Evolutionary conservation across 148 eudicot genomes (phyloP).

Genomic region (Camellia sinensis): DNA sequence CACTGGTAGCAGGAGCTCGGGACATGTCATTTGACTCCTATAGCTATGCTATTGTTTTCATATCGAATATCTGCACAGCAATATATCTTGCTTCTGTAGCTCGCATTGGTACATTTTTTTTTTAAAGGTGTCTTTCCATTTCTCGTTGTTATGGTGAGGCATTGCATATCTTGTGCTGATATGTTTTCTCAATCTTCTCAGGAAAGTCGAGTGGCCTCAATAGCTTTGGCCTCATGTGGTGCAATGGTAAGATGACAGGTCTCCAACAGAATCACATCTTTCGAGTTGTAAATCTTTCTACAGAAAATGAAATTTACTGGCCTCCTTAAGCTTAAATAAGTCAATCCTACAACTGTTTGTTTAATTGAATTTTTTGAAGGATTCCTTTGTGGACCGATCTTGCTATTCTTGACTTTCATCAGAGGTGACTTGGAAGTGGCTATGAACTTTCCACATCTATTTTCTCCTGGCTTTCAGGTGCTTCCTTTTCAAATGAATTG

Average conservation of each 20-base stretch:
- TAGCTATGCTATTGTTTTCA: slow-evolving; percentile 48
- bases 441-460: slow-evolving; percentile 36
- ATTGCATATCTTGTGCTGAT: background rate
- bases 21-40: slow-evolving; percentile 58
- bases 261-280: background rate
- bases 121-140: slow-evolving; percentile 3
- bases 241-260: slow-evolving; percentile 38
- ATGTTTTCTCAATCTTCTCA: slow-evolving; percentile 21
- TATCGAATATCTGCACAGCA: slow-evolving; percentile 52
- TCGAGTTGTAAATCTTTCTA: background rate
- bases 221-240: slow-evolving; percentile 62
- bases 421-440: slow-evolving; percentile 45
- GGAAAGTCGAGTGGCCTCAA: slow-evolving; percentile 57
- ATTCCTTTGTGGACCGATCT: slow-evolving; percentile 50
- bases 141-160: background rate
- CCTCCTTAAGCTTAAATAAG: background rate
- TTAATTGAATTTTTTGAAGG: slow-evolving; percentile 23
- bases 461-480: slow-evolving; percentile 52
- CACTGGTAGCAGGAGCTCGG: slow-evolving; percentile 60
- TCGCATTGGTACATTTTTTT: slow-evolving; percentile 46
- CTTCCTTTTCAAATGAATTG: background rate
- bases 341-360: background rate
- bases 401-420: slow-evolving; percentile 42
- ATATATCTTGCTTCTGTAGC: slow-evolving; percentile 57
- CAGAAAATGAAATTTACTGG: background rate